Base-by-base conservation (phyloP, 768 basidiomycete species). In the Russula sp. region DNA sequence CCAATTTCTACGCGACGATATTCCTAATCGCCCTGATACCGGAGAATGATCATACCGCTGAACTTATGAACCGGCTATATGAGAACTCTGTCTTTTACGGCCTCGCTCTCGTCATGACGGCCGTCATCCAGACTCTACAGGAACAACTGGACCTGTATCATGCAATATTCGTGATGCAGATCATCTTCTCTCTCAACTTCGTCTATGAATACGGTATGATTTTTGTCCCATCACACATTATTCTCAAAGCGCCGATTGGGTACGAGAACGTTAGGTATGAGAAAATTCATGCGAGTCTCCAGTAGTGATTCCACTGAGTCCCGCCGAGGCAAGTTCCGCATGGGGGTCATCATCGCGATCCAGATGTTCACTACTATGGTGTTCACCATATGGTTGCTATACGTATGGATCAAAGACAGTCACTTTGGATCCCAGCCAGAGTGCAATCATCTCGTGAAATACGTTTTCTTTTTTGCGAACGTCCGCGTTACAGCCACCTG, bases 1-100 rank as follows among this genome's bases (percentile, higher is more conserved):
- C 51, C 44, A 64, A 64, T 20, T 64, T 64, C 52, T 55, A 59
- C 39, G 52, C 32, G 22, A 59, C 57, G n/a, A 50, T 59, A 55
- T n/a, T 64, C 14, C 39, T 64, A 1, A 42, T 20, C 6, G 20
- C 57, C 14, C 20, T 55, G 4, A 27, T 44, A 42, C 57, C 57
- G 3, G 52, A 59, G 18, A 31, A 11, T 31, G 4, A 44, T 6
- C 7, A n/a, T 22, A 64, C 57, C 3, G n/a, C 31, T 10, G 53
- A 59, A 22, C 47, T 64, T 35, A 18, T 59, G 45, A 47, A 59
- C 18, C 55, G 31, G 10, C 10, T 63, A 39, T 63, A 63, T 47
- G 44, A 47, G 20, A 63, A 53, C 22, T 31, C 62, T 8, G 51
- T 58, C 9, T 45, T 58, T 18, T 44, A 58, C 20, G 62, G 62